Evolutionary conservation across 768 basidiomycete genomes (phyloP), one percentile per base, ranked within the genome.

Genomic region (Phallus indusiatus): DNA sequence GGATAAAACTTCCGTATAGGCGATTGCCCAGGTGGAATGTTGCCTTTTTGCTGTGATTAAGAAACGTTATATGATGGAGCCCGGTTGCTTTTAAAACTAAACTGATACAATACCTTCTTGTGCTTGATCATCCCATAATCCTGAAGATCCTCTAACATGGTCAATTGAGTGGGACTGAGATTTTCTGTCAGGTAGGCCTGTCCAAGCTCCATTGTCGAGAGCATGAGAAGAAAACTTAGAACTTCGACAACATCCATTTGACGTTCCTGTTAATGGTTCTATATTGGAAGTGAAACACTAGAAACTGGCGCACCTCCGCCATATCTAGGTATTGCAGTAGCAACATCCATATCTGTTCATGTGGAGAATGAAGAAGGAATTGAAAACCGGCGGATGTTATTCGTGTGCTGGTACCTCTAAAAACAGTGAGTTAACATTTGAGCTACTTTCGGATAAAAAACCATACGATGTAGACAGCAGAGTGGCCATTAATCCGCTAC

Each of bases 311-410:
- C 66, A 92, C 90, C 79, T 92, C 90, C 21, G 86, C 85, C 74
- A 90, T 82, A 62, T 85, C 80, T 52, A 99, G 74, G 69, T 97
- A 99, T 64, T 92, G 89, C 33, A 97, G 79, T 61, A 99, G 73
- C 35, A 98, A 74, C 67, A 91, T 91, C 96, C 96, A 99, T 17
- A 98, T 74, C 69, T 99, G 96, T 28, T 85, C 90, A 66, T 96
- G 91, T 20, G 95, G 89, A 28, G 94, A 86, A 68, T 96, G 89
- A 21, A 99, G 80, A 51, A 99, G 80, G 68, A 99, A 98, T 68
- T 97, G 95, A 69, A 99, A 98, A 10, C 96, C 96, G 12, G 83
- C 78, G 16, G 93, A 95, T 14, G 94, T 97, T 69, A 99, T 99
- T 67, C 85, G 83, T 47, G 84, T 76, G 58, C 78, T 71, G 53